A percentile compares a stretch with the other conserved stretches of the same genome.
phyloP scores from a whole-genome alignment of 2,329 filamentous ascomycete genomes.

The Clarireedia hainanense region DNA sequence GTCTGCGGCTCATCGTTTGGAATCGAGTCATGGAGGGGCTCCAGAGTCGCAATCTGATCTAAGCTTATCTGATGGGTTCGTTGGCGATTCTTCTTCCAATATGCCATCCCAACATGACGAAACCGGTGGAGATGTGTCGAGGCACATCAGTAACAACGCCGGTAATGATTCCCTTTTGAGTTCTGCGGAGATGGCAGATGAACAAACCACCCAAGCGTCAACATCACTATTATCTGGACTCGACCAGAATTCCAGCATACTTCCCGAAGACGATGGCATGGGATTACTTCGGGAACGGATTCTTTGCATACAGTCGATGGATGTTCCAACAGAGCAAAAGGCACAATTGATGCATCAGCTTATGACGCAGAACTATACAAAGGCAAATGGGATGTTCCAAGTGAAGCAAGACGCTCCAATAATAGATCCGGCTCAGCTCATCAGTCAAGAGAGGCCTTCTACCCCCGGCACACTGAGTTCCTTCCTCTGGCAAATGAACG shows the following conservation, averaged over 20 bases:
- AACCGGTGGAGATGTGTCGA: no score
- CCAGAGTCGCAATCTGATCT: no score
- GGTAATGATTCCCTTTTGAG: slow-evolving; percentile 16
- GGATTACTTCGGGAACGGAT: slow-evolving; percentile 57
- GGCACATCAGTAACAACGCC: no score
- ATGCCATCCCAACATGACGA: slow-evolving; percentile 12
- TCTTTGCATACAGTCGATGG: slow-evolving; percentile 55
- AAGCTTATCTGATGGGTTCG: not conserved
- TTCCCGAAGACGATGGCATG: slow-evolving; percentile 76
- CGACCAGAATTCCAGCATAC: slow-evolving; percentile 19
- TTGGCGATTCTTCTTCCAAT: slow-evolving; percentile 22
- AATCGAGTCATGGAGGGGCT: no score
- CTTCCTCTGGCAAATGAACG: slow-evolving; percentile 48
- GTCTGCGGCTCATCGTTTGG: not conserved
- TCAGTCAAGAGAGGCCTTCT: slow-evolving; percentile 34
- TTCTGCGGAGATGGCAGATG: slow-evolving; percentile 19
- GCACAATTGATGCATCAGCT: slow-evolving; percentile 63
- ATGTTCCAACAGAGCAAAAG: slow-evolving; percentile 54
- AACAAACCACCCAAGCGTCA: slow-evolving; percentile 19
- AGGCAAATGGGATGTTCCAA: slow-evolving; percentile 31
- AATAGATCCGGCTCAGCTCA: slow-evolving; percentile 23
- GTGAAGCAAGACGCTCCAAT: slow-evolving; percentile 21
- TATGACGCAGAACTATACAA: slow-evolving; percentile 60
- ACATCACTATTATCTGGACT: slow-evolving; percentile 9
- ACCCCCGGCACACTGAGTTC: slow-evolving; percentile 43